phyloP scores from a whole-genome alignment of 2,329 filamentous ascomycete genomes.

The Atkinsonella texensis region DNA sequence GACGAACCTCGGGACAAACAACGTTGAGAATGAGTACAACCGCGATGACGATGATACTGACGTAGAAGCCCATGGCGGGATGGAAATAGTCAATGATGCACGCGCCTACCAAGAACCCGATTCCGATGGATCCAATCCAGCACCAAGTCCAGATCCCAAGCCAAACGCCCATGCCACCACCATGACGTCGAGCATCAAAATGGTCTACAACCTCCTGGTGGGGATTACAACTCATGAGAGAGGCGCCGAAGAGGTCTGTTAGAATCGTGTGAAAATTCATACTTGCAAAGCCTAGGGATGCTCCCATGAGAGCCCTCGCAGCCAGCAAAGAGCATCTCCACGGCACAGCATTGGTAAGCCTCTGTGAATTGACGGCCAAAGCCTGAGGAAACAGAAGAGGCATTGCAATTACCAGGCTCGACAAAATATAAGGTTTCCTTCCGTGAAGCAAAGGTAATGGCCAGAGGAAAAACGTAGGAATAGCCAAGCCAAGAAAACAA shows the following conservation, averaged over 20 bases:
- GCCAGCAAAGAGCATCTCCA: constrained; percentile 52
- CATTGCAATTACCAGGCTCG: constrained; percentile 55
- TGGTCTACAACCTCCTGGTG: constrained; percentile 59
- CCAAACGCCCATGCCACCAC: constrained; percentile 72
- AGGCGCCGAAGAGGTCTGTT: constrained; percentile 65
- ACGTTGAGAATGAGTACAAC: constrained; percentile 57
- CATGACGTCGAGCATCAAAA: constrained; percentile 60
- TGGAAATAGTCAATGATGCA: constrained; percentile 51
- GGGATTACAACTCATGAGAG: constrained; percentile 58
- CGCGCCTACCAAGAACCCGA: constrained; percentile 63
- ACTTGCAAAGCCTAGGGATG: constrained; percentile 60
- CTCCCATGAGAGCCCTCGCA: constrained; percentile 53
- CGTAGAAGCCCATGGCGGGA: constrained; percentile 65
- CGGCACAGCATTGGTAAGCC: constrained; percentile 40
- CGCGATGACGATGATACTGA: constrained; percentile 56
- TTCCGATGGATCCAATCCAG: constrained; percentile 56
- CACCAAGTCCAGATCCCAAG: constrained; percentile 69
- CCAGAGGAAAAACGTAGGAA: constrained; percentile 62
- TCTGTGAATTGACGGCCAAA: constrained; percentile 44
- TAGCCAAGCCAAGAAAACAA: constrained; percentile 57
- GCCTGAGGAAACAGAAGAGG: constrained; percentile 68
- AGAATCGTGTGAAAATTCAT: constrained; percentile 65
- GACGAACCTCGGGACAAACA: constrained; percentile 58
- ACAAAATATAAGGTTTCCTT: constrained; percentile 64
- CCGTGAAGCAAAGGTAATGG: constrained; percentile 64